Conservation (phyloP, 2,329 filamentous ascomycete species). For the Paramyrothecium roridum region DNA sequence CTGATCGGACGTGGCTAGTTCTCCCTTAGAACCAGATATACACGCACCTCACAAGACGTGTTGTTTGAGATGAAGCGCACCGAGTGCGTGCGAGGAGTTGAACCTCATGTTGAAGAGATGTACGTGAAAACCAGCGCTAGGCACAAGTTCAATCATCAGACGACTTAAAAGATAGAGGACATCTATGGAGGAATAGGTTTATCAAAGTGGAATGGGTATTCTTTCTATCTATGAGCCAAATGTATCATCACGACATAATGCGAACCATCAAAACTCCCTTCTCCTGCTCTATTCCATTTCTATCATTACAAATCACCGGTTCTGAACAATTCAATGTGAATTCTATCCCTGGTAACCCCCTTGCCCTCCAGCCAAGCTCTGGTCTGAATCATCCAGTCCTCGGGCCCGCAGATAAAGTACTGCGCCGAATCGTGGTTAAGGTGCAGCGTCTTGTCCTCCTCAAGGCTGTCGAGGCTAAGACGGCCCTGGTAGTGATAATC, state of each 20-base stretch:
- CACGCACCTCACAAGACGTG: too few species aligned
- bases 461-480: conserved; percentile 55
- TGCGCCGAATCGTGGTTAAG: conserved; percentile 50
- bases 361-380: conserved; percentile 47
- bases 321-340: conserved; percentile 68
- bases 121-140: too few species aligned
- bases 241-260: neutral
- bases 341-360: conserved; percentile 56
- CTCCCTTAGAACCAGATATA: too few species aligned
- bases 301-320: conserved; percentile 38
- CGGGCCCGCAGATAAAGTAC: conserved; percentile 73
- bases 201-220: neutral
- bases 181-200: neutral
- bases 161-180: too few species aligned
- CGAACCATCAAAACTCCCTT: neutral
- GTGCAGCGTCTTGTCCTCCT: conserved; percentile 50
- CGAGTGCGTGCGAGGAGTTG: too few species aligned
- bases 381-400: conserved; percentile 64
- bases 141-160: too few species aligned
- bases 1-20: too few species aligned
- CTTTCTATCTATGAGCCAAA: neutral
- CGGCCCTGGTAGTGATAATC: conserved; percentile 60
- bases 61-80: too few species aligned
- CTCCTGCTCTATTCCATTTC: neutral
- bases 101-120: too few species aligned